Evolutionary conservation across 1,284 basidiomycete genomes (phyloP).

Genomic region (Marasmius oreades): DNA sequence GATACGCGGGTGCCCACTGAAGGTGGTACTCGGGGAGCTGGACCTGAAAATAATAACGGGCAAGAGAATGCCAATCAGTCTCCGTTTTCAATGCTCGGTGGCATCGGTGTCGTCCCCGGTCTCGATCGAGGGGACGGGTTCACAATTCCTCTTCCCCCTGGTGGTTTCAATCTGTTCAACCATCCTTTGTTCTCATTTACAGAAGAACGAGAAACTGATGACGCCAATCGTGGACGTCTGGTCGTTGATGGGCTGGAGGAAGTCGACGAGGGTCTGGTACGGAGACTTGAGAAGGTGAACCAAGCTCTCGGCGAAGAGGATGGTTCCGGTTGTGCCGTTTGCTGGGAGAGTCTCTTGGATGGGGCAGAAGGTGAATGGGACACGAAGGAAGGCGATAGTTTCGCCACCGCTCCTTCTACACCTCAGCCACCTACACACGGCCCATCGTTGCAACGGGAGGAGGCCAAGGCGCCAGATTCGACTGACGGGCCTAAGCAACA

Average conservation of each 20-base stretch:
- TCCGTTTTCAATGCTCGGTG: not conserved
- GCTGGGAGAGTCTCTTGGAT: slow-evolving; percentile 60
- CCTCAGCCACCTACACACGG: slow-evolving; percentile 3
- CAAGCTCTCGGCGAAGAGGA: slow-evolving; percentile 36
- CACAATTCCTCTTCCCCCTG: not conserved
- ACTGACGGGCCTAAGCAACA: not conserved
- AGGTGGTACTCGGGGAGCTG: not conserved
- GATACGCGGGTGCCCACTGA: not conserved
- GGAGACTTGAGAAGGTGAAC: slow-evolving; percentile 58
- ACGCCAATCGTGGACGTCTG: slow-evolving; percentile 10
- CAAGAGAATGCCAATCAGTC: not conserved
- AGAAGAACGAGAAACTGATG: slow-evolving; percentile 9
- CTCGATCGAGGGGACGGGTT: not conserved
- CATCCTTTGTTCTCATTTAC: slow-evolving; percentile 2
- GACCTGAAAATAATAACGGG: not conserved
- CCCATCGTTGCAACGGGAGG: not conserved
- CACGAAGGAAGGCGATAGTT: slow-evolving; percentile 20
- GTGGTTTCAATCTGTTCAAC: not conserved
- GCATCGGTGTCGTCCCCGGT: not conserved
- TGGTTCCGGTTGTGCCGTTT: slow-evolving; percentile 63
- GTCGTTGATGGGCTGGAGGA: slow-evolving; percentile 56
- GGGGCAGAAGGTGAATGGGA: slow-evolving; percentile 40
- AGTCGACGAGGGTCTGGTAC: slow-evolving; percentile 63
- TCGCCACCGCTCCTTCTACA: slow-evolving; percentile 16
- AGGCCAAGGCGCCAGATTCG: not conserved